Evolutionary conservation across 164 flowering plant species (phyloP), one percentile per base, ranked within the genome.

Genomic region (Cinnamomum micranthum): DNA sequence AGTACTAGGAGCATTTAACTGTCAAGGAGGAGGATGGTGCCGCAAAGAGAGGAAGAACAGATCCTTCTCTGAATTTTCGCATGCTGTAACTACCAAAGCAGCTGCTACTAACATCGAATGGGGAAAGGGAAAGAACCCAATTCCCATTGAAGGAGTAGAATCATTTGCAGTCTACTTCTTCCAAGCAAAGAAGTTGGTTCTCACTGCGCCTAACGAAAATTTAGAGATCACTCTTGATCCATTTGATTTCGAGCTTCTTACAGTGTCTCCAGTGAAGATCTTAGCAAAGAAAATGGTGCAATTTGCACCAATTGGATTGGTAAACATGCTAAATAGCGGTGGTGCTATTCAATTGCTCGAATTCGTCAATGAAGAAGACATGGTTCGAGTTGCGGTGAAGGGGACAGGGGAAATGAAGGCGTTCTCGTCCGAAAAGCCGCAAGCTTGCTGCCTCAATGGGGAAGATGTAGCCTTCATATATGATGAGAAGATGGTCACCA

Each of bases 21-120:
- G 88, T 68, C 92, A 91, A 82, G 97, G 98, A 66, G 98, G 97
- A 70, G 98, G 98, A 12, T 94, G 98, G 98, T 69, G 79, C 74
- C 87, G 87, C 2, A 81, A 91, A 62, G 64, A 79, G 0, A 66
- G 97, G 70, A 81, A 85, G 51, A 94, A 90, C 89, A 74, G 79
- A 69, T 84, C 90, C 65, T 71, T 63, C 68, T 76, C 94, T 1
- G 81, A 91, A 27, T 87, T 47, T 65, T 92, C 96, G 1, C 85
- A 77, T 1, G 63, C 20, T 5, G 82, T 92, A 73, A 82, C 87
- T 11, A 68, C 90, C 62, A 63, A 50, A 50, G 68, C 83, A 15
- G 77, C 73, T 55, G 86, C 91, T 0, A 73, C 60, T 7, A 91
- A 94, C 73, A 81, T 94, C 13, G 97, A 94, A 70, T 94, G 97